A percentile compares a stretch with the other conserved stretches of the same genome.
These are phyloP conservation scores for Mortierella sp. DNA, from an alignment of 371 early-diverging fungal species.

Conservation along the genomic window DNA sequence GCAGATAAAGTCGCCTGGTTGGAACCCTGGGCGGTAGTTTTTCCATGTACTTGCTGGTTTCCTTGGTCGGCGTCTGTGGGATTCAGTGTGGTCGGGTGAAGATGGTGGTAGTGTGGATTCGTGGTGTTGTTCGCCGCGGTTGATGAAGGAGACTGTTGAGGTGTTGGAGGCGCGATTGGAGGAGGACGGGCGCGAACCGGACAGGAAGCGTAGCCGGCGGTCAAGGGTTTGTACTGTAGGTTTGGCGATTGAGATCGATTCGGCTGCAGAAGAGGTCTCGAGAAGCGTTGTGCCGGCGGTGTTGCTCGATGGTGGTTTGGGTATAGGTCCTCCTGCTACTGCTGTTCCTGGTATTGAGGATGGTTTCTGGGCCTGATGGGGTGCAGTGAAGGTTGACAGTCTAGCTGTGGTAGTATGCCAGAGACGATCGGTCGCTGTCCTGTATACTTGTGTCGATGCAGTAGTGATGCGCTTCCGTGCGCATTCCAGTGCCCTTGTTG, in stretches of 20 bases:
- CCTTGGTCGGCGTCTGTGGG: too few species aligned
- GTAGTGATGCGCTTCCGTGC: background rate
- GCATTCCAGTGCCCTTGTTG: background rate
- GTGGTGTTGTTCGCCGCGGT: background rate
- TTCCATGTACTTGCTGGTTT: background rate
- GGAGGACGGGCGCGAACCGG: background rate
- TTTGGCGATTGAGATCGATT: background rate
- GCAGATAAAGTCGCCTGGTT: constrained; percentile 53
- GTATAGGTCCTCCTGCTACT: background rate
- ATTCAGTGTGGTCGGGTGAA: too few species aligned
- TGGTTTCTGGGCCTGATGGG: background rate
- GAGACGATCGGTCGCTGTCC: background rate
- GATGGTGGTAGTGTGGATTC: background rate
- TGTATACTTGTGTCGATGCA: background rate
- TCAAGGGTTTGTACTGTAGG: background rate
- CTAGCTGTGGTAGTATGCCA: background rate
- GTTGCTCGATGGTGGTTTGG: background rate
- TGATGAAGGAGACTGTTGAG: background rate
- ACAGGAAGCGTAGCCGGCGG: constrained; percentile 19
- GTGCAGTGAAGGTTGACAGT: background rate
- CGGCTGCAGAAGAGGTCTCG: background rate
- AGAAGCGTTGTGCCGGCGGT: background rate
- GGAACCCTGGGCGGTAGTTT: constrained; percentile 31
- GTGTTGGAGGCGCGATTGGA: background rate
- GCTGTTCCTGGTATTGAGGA: background rate